Evolutionary conservation across 192 early-diverging fungal species (phyloP).

Genomic region (Oehlia diaphana): DNA sequence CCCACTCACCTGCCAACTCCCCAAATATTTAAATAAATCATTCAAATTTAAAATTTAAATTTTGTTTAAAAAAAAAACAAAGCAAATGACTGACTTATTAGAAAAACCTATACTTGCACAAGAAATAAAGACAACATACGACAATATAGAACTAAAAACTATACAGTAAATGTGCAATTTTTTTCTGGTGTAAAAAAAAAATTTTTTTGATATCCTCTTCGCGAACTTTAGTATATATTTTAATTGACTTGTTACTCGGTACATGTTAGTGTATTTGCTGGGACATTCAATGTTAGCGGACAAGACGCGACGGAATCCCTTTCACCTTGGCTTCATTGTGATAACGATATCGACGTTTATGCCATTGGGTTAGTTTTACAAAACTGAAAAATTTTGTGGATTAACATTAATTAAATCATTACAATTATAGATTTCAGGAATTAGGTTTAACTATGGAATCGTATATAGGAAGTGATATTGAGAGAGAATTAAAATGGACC

Average conservation of each 20-base stretch:
- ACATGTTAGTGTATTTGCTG: slow-evolving; percentile 62
- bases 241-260: not conserved
- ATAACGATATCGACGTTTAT: slow-evolving; percentile 61
- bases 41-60: not conserved
- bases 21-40: no score
- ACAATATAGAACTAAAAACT: not conserved
- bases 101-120: not conserved
- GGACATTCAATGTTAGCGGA: slow-evolving; percentile 94
- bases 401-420: slow-evolving; percentile 12
- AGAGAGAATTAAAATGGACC: slow-evolving; percentile 82
- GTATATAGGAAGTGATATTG: slow-evolving; percentile 76
- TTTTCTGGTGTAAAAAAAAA: no score
- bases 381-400: not conserved
- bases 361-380: slow-evolving; percentile 61
- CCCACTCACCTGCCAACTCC: no score
- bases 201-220: no score
- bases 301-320: slow-evolving; percentile 59
- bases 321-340: slow-evolving; percentile 61
- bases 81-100: not conserved
- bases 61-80: not conserved
- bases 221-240: no score
- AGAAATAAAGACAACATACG: not conserved
- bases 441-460: slow-evolving; percentile 85
- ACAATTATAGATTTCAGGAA: slow-evolving; percentile 79
- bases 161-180: not conserved